Evolutionary conservation across 179 eudicot species (phyloP), one percentile per base, ranked within the genome.

Genomic region (Nepenthes alata): DNA sequence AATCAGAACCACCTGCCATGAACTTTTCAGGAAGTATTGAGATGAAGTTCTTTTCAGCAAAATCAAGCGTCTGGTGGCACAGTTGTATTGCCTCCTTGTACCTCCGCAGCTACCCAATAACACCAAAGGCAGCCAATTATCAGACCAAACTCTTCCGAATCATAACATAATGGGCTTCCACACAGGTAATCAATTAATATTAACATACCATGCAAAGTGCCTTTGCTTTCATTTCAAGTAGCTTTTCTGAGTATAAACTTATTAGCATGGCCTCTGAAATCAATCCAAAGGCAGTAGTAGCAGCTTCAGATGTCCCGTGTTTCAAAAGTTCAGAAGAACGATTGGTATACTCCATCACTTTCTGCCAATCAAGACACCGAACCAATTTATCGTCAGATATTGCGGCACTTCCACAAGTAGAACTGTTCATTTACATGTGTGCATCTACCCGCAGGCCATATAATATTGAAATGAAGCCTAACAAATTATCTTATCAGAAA

Each of bases 211-310:
- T 78, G 70, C 79, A 81, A 61, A 94, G 85, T 64, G 94, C 87
- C 77, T 78, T 82, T 59, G 94, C 99, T 75, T 94, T 94, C 77
- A 82, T 79, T 64, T 85, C 80, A 67, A 83, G 83, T 63, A 90
- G 71, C 69, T 79, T 81, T 67, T 94, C 99, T 3, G 97, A 89
- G 62, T 79, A 84, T 53, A 82, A 80, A 76, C 97, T 79, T 60
- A 85, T 75, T 9, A 67, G 54, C 71, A 90, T 73, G 60, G 81
- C 97, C 67, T 75, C 86, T 9, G 70, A 63, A 75, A 90, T 80
- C 37, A 72, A 69, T 66, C 53, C 74, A 61, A 89, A 66, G 37
- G 91, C 88, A 67, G 52, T 67, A 58, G 57, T 75, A 47, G 81
- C 83, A 64, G 81, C 81, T 67, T 68, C 49, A 35, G 56, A 58